phyloP scores from a whole-genome alignment of 2,329 filamentous ascomycete genomes.

The Exophiala aquamarina region DNA sequence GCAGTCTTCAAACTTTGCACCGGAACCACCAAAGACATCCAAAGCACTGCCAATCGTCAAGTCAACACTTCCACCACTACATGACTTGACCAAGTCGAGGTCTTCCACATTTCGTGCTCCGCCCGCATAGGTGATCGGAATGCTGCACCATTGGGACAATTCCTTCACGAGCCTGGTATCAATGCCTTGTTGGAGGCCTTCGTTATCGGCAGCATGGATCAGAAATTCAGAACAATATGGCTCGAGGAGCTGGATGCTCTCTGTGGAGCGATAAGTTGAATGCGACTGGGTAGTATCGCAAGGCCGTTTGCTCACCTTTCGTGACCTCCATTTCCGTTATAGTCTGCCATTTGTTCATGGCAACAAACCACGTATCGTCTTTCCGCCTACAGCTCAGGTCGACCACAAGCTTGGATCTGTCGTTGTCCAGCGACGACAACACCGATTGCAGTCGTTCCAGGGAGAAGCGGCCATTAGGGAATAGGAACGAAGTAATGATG shows the following conservation, averaged over 20 bases:
- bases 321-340: conserved; percentile 95
- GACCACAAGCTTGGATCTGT: conserved; percentile 82
- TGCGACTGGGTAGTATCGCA: too few relatives aligned
- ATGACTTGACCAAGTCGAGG: conserved; percentile 73
- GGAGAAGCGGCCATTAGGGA: conserved; percentile 80
- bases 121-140: conserved; percentile 94
- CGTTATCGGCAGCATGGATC: conserved; percentile 95
- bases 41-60: conserved; percentile 94
- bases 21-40: conserved; percentile 89
- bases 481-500: conserved; percentile 94
- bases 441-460: conserved; percentile 73
- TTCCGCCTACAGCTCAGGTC: conserved; percentile 87
- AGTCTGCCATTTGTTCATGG: conserved; percentile 99
- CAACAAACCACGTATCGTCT: conserved; percentile 84
- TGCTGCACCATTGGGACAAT: conserved; percentile 80
- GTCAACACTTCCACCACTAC: conserved; percentile 82
- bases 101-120: conserved; percentile 83
- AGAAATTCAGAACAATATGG: conserved; percentile 96
- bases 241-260: conserved; percentile 76
- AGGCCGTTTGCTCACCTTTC: conserved; percentile 57
- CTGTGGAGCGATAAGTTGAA: conserved; percentile 45
- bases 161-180: conserved; percentile 78
- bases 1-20: conserved; percentile 86
- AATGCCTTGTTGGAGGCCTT: conserved; percentile 87
- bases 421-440: conserved; percentile 68